Percentiles rank a stretch among this genome's conserved stretches.
Conservation (phyloP, 1,284 basidiomycete genomes). For the Trichosporon faecale region DNA sequence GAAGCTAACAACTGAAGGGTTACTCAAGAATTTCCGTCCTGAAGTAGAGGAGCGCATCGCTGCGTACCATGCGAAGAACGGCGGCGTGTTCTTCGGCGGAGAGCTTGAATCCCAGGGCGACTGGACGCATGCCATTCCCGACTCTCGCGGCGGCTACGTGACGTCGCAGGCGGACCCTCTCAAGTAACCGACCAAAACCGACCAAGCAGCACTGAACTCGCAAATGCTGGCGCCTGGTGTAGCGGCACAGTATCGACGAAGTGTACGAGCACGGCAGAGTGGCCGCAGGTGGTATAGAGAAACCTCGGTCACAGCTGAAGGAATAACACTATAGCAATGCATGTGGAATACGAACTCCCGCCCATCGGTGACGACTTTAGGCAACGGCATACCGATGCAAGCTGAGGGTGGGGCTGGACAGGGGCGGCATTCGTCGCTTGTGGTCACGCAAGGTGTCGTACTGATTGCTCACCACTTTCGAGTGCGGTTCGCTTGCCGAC, state of each 20-base stretch:
- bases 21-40: constrained; percentile 95
- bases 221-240: no score
- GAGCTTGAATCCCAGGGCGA: constrained; percentile 68
- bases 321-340: no score
- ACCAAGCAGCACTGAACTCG: no score
- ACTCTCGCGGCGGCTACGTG: constrained; percentile 64
- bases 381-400: no score
- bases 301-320: constrained; percentile 2
- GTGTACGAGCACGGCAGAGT: not conserved
- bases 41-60: constrained; percentile 85
- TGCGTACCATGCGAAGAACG: constrained; percentile 72
- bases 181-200: constrained; percentile 12
- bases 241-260: no score
- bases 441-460: no score
- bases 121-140: constrained; percentile 69
- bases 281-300: not conserved
- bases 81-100: constrained; percentile 86
- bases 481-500: no score
- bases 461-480: no score
- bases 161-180: constrained; percentile 29
- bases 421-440: no score
- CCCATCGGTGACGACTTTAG: no score
- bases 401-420: no score
- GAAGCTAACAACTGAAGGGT: constrained; percentile 96
- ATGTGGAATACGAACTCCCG: no score